These are phyloP conservation scores for Pseudogymnoascus sp. DNA, from an alignment of 2,329 filamentous ascomycete species.

Conservation along the genomic window DNA sequence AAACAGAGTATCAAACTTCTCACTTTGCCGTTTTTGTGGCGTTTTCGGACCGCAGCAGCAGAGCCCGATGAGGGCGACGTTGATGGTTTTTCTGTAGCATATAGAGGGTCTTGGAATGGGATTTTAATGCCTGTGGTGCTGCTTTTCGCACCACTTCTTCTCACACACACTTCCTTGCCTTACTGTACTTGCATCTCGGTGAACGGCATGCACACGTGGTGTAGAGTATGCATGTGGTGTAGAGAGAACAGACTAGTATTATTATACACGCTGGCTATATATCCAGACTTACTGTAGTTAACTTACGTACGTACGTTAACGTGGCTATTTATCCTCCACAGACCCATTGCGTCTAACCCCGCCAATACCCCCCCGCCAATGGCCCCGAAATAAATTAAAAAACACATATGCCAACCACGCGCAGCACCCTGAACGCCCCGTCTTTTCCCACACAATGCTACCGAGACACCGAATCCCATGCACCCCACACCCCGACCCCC, in stretches of 20 bases:
- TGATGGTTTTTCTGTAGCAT: neutral
- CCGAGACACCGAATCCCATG: neutral
- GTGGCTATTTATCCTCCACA: neutral
- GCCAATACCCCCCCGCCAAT: neutral
- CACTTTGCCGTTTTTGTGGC: neutral
- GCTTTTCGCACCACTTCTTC: neutral
- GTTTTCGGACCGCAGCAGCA: neutral
- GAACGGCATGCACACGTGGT: too few species aligned
- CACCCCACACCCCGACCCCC: neutral
- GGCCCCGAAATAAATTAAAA: neutral
- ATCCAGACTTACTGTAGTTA: neutral
- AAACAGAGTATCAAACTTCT: too few species aligned
- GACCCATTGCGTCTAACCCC: neutral
- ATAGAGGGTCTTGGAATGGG: neutral
- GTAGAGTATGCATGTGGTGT: too few species aligned
- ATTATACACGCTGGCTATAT: neutral
- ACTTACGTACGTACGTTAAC: neutral
- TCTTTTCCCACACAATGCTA: neutral
- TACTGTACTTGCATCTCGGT: neutral
- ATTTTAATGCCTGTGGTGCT: neutral
- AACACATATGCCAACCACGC: too few species aligned
- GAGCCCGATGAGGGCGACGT: neutral
- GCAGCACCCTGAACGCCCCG: neutral
- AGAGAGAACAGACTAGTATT: neutral
- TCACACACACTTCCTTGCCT: neutral